phyloP scores from a whole-genome alignment of 1,284 basidiomycete species.

The Microbotryum violaceum region DNA sequence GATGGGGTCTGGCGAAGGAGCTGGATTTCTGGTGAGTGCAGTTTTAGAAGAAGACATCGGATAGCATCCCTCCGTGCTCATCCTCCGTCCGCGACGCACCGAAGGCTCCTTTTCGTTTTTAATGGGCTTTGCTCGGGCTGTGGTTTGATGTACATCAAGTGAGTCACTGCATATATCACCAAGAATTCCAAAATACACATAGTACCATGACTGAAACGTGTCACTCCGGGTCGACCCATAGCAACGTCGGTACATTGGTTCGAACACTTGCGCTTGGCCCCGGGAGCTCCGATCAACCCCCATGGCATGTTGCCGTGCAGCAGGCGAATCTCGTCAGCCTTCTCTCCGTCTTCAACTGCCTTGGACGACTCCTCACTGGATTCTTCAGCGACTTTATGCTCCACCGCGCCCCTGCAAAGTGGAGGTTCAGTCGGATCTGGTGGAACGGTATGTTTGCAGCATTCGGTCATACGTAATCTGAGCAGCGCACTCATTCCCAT shows the following conservation, averaged over 20 bases:
- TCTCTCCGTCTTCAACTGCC: conserved; percentile 29
- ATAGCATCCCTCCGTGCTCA: not conserved
- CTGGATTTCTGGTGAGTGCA: conserved; percentile 22
- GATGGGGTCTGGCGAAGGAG: conserved; percentile 10
- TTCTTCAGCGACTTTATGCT: conserved; percentile 20
- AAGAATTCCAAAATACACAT: too few relatives aligned
- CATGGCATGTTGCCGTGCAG: conserved; percentile 1
- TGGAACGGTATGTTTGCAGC: conserved; percentile 8
- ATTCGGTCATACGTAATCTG: not conserved
- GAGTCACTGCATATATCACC: too few relatives aligned
- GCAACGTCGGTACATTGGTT: conserved; percentile 26
- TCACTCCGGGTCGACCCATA: conserved; percentile 7
- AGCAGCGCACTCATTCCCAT: not conserved
- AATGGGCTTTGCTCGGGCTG: conserved; percentile 20
- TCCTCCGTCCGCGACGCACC: not conserved
- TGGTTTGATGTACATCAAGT: conserved; percentile 12
- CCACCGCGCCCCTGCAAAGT: conserved; percentile 5
- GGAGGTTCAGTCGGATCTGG: conserved; percentile 15
- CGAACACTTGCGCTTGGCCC: conserved; percentile 9
- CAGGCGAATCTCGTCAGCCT: conserved; percentile 29
- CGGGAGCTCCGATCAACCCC: not conserved
- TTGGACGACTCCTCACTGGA: conserved; percentile 23
- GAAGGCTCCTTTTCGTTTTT: conserved; percentile 12
- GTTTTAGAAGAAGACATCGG: too few relatives aligned
- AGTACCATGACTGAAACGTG: too few relatives aligned